Base-by-base conservation (phyloP, 2,329 filamentous ascomycete species). In the Ophiocordyceps sinensis region DNA sequence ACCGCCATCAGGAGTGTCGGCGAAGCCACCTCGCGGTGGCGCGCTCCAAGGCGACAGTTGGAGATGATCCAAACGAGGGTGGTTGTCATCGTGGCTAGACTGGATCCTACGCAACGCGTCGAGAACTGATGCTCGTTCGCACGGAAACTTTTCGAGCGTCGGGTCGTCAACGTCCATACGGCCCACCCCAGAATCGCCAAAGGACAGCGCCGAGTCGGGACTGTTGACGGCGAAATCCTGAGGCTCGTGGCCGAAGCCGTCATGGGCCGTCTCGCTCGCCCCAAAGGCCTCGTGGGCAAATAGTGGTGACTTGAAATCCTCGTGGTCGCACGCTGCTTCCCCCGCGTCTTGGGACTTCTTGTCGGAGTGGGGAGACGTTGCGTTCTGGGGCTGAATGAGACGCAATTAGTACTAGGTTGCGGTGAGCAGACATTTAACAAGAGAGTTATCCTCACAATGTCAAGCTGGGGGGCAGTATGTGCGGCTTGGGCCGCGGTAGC, bases 201-300 rank as follows among this genome's bases (percentile, higher is more conserved):
- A 42, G 23, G 44, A 50, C 21, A 32, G 36, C 28, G 43, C 47
- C 11, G 46, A 43, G 8, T 43, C 43, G 21, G 36, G 50, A 38
- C 36, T 41, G 39, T 43, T 53, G 44, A 46, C 47, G 17, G 37
- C 44, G 29, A 44, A 46, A 28, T 47, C 43, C 17, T 43, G 45
- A 17, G 42, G 42, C 9, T 55, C 56, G 37, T 58, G 51, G 13
- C 62, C 53, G 8, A 51, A 46, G 10, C 56, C 57, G 17, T 56
- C 51, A 34, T 60, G 57, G 14, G 52, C 54, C 31, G 59, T 54
- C 28, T 59, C 56, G 41, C 63, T 61, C n/a, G 61, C 58, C 10
- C 66, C 66, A 29, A 64, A 56, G 30, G 59, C 60, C 47, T 72
- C 68, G 42, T 71, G 67, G 4, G 67, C 58, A 45, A 71, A 70